These are phyloP conservation scores for Hibiscus tridactylites DNA, from an alignment of 345 rosid genomes.

Conservation along the genomic window DNA sequence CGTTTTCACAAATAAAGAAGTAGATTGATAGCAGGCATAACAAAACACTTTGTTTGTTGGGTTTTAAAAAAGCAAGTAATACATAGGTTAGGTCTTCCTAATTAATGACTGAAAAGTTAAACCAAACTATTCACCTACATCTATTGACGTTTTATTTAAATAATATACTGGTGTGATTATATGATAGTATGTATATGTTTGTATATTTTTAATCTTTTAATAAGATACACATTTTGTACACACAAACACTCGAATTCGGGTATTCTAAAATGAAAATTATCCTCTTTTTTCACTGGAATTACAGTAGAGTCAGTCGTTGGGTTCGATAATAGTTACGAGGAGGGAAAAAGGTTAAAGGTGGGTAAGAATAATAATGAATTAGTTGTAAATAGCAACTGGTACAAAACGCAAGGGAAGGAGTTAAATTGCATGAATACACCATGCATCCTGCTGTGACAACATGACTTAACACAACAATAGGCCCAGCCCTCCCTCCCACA, in stretches of 20 bases:
- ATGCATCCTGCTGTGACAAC: constrained; percentile 13
- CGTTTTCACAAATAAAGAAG: not conserved
- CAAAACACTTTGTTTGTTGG: not conserved
- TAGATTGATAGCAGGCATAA: not conserved
- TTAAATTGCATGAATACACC: constrained; percentile 28
- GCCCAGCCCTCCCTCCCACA: constrained; percentile 9
- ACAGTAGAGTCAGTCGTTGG: too few relatives aligned
- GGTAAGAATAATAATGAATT: not conserved
- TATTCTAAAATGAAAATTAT: too few relatives aligned
- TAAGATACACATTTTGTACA: too few relatives aligned
- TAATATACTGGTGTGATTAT: too few relatives aligned
- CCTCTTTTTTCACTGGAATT: too few relatives aligned
- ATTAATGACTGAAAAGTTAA: not conserved
- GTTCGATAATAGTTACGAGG: too few relatives aligned
- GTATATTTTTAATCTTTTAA: too few relatives aligned
- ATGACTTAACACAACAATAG: constrained; percentile 7
- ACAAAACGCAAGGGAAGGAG: constrained; percentile 8
- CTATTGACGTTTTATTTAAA: too few relatives aligned
- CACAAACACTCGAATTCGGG: too few relatives aligned
- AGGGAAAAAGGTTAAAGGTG: not conserved
- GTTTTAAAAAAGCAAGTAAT: not conserved
- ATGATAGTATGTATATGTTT: too few relatives aligned
- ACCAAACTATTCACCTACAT: too few relatives aligned
- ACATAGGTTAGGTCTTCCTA: not conserved
- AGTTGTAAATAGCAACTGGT: not conserved